These are phyloP conservation scores for Solanum microdontum DNA, from an alignment of 257 asterid species.

Conservation along the genomic window DNA sequence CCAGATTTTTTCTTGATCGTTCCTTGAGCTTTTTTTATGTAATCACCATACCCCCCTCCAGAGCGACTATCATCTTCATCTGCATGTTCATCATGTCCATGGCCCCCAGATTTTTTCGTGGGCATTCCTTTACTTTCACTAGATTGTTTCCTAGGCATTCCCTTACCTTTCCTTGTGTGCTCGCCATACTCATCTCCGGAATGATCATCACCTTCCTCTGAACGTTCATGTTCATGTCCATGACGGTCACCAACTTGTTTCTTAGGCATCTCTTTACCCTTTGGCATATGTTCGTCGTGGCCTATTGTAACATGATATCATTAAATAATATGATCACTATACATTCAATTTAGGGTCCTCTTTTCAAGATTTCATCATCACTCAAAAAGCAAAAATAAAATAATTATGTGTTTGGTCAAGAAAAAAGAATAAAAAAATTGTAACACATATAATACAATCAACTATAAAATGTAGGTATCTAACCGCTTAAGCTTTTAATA, in stretches of 20 bases:
- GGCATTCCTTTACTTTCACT: neutral
- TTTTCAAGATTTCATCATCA: too few relatives aligned
- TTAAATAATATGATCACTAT: too few relatives aligned
- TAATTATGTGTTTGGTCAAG: too few relatives aligned
- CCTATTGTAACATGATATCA: neutral
- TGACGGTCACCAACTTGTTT: neutral
- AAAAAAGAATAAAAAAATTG: too few relatives aligned
- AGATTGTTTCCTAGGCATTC: neutral
- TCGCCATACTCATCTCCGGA: too few relatives aligned
- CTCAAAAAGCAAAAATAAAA: too few relatives aligned
- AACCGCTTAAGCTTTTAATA: neutral
- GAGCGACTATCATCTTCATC: neutral
- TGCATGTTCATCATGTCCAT: neutral
- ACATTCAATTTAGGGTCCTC: too few relatives aligned
- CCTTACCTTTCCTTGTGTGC: too few relatives aligned
- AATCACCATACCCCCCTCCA: neutral
- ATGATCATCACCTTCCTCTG: neutral
- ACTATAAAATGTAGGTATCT: too few relatives aligned
- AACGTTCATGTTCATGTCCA: too few relatives aligned
- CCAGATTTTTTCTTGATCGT: neutral
- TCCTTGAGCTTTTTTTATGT: neutral
- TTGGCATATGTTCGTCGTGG: too few relatives aligned
- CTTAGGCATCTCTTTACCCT: neutral
- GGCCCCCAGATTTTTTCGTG: neutral
- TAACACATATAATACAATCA: too few relatives aligned